phyloP scores from a whole-genome alignment of 805 yeast species.

The Pichia cabralensis region DNA sequence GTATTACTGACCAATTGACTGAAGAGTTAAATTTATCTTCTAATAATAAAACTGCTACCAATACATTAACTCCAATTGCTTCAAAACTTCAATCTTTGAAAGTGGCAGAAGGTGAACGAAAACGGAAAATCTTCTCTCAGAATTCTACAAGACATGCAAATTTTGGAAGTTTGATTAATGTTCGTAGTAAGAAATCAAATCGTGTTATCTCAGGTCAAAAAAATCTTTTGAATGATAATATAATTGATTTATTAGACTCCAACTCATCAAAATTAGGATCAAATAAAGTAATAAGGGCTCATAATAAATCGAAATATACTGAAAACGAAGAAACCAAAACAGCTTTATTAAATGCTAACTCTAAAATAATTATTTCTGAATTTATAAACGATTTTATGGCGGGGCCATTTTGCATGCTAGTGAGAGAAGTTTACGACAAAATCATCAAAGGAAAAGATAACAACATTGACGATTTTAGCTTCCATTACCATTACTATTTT shows the following conservation, averaged over 20 bases:
- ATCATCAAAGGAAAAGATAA: not conserved
- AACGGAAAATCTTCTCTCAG: conserved; percentile 19
- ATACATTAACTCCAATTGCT: conserved; percentile 3
- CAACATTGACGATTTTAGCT: conserved; percentile 14
- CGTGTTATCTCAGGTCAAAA: conserved; percentile 63
- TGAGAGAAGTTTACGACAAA: conserved; percentile 36
- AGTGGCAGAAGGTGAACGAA: conserved; percentile 49
- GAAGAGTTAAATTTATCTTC: not conserved
- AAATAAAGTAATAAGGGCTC: too few relatives aligned
- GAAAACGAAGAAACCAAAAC: too few relatives aligned
- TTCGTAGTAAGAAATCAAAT: conserved; percentile 43
- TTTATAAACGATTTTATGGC: conserved; percentile 57
- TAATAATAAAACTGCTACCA: not conserved
- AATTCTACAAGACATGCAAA: conserved; percentile 60
- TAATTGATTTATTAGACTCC: conserved; percentile 57
- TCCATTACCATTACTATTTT: conserved; percentile 41
- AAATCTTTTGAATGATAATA: conserved; percentile 32
- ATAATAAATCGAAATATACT: too few relatives aligned
- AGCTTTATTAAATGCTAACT: not conserved
- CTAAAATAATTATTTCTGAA: conserved; percentile 25
- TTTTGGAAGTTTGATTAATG: conserved; percentile 77
- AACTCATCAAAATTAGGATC: conserved; percentile 41
- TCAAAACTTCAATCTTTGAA: conserved; percentile 41
- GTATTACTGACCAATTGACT: not conserved
- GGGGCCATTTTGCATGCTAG: conserved; percentile 63